Percentiles rank a stretch among this genome's conserved stretches.
Evolutionary conservation across 2,329 filamentous ascomycete species (phyloP).

Genomic region (Aspergillus nomiae): DNA sequence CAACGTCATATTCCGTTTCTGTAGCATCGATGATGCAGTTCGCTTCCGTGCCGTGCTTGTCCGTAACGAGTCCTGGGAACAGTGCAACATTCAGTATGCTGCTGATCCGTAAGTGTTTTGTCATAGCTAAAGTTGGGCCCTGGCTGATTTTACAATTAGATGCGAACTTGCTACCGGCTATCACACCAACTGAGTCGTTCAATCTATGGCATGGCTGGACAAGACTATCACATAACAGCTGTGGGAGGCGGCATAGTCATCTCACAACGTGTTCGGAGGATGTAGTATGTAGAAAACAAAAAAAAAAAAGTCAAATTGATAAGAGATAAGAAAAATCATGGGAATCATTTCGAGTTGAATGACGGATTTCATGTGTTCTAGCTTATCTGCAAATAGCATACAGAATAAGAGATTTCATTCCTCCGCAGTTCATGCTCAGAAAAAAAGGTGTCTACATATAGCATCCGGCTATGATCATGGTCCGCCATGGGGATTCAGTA

Average conservation of each 20-base stretch:
- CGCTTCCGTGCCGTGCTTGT: slow-evolving; percentile 45
- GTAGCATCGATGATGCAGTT: slow-evolving; percentile 49
- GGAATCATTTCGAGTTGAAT: neutral
- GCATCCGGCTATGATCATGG: neutral
- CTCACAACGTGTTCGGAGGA: neutral
- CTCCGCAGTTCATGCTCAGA: neutral
- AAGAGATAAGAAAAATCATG: neutral
- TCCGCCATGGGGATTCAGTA: neutral
- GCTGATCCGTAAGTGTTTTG: slow-evolving; percentile 43
- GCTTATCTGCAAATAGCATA: neutral
- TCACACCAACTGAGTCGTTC: slow-evolving; percentile 16
- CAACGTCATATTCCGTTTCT: slow-evolving; percentile 52
- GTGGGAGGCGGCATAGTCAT: neutral
- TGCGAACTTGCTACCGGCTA: slow-evolving; percentile 25
- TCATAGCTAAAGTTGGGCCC: neutral
- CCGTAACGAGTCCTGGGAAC: slow-evolving; percentile 48
- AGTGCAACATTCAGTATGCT: slow-evolving; percentile 46
- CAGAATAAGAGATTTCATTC: neutral
- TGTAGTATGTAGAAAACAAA: neutral
- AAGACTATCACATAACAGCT: neutral
- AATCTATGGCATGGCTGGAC: neutral
- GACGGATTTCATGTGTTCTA: neutral
- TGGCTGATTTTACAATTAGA: slow-evolving; percentile 15
- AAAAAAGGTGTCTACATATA: neutral
- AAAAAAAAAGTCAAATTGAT: neutral